These are phyloP conservation scores for Drechslerella coelobrocha DNA, from an alignment of 2,329 filamentous ascomycete species.

Conservation along the genomic window DNA sequence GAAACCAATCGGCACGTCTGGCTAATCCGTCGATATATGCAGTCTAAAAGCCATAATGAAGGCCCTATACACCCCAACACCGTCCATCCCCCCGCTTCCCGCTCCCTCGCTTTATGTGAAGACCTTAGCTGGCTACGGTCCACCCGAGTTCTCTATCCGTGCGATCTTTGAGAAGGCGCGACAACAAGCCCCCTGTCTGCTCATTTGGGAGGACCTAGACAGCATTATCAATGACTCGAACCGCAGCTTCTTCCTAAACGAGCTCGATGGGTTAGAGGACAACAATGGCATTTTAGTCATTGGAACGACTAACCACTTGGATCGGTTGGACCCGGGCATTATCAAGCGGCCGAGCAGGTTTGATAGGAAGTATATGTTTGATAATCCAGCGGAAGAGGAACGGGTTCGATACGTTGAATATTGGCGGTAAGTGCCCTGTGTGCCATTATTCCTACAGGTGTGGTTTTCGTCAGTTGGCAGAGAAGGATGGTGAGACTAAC, in stretches of 20 bases:
- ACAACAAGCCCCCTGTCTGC: slow-evolving; percentile 70
- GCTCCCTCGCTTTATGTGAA: slow-evolving; percentile 67
- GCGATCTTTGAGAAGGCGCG: slow-evolving; percentile 68
- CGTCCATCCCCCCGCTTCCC: slow-evolving; percentile 60
- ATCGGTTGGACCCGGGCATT: slow-evolving; percentile 71
- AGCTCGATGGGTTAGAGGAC: slow-evolving; percentile 72
- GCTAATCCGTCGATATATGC: not conserved
- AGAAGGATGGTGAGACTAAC: slow-evolving; percentile 50
- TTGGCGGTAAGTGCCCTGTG: slow-evolving; percentile 64
- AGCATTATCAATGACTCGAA: slow-evolving; percentile 68
- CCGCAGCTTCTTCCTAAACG: slow-evolving; percentile 74
- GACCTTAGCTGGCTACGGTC: slow-evolving; percentile 62
- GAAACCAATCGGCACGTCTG: not conserved
- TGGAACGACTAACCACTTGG: slow-evolving; percentile 70
- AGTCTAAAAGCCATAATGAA: slow-evolving; percentile 72
- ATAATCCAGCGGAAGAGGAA: slow-evolving; percentile 65
- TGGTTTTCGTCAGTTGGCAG: too few species aligned
- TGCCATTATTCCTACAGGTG: not conserved
- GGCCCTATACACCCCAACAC: slow-evolving; percentile 64
- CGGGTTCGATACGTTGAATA: slow-evolving; percentile 68
- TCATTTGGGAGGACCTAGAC: slow-evolving; percentile 76
- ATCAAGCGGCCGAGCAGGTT: slow-evolving; percentile 71
- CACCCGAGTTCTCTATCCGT: slow-evolving; percentile 66
- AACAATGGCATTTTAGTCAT: slow-evolving; percentile 77
- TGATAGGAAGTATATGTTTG: slow-evolving; percentile 72